These are phyloP conservation scores for Pseudogymnoascus sp. DNA, from an alignment of 2,329 filamentous ascomycete species.

Conservation along the genomic window DNA sequence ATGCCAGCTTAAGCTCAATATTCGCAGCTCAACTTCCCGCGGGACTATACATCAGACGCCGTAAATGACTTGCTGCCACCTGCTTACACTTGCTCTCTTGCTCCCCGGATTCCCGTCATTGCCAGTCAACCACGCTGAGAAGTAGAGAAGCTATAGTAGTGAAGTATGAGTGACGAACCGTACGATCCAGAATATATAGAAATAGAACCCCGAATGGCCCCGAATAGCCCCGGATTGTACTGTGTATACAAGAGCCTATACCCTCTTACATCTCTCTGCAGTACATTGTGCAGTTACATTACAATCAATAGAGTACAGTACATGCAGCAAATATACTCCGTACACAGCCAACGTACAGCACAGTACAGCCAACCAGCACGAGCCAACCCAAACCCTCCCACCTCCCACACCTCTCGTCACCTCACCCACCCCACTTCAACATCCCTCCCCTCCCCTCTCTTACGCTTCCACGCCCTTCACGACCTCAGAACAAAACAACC, in stretches of 20 bases:
- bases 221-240: not conserved
- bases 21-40: not conserved
- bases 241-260: not conserved
- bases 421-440: constrained; percentile 6
- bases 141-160: not conserved
- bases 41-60: not conserved
- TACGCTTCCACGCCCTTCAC: not conserved
- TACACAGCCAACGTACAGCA: not conserved
- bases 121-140: not conserved
- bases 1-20: constrained; percentile 1
- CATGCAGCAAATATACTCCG: not conserved
- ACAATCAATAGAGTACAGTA: not conserved
- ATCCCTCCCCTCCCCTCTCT: not conserved
- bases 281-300: not conserved
- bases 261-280: not conserved
- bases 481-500: not conserved
- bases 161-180: not conserved
- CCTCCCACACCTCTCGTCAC: constrained; percentile 7
- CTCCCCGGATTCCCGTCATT: not conserved
- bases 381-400: constrained; percentile 8
- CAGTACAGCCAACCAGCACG: constrained; percentile 3
- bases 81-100: not conserved
- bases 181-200: not conserved
- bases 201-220: not conserved
- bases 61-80: not conserved